Base-by-base conservation (phyloP, 192 early-diverging fungal genomes). In the Coemansia sp. region DNA sequence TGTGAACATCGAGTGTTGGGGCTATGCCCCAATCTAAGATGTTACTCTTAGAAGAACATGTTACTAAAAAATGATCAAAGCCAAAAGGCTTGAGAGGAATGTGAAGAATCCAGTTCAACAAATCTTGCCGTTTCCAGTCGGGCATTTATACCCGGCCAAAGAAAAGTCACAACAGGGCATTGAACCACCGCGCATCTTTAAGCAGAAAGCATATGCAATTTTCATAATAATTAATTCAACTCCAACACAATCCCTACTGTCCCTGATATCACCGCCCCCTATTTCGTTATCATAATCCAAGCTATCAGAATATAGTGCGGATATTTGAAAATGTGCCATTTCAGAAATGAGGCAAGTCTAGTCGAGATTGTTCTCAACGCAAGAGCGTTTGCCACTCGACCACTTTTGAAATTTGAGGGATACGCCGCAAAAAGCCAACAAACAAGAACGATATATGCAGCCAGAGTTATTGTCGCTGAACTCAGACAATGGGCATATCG, bases 11-110 rank as follows among this genome's bases (percentile, higher is more conserved):
- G 20, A 49, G 59, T 64, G 40, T 49, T 66, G 55, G 60, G 58
- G 60, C 71, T 19, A 53, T 63, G 65, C 64, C 58, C 65, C 52
- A 73, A 73, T 73, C 64, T 49, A 63, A 63, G 53, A 73, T 67
- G 71, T 73, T 73, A 73, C 42, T 66, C 53, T 59, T 53, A 58
- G 64, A 67, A 73, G 70, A 72, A 72, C 70, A 72, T 71, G 58
- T 72, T 72, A 66, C 38, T 5, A 40, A 40, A 40, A 40, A 40
- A 40, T 40, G 73, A 75, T 75, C 74, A 59, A 76, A 76, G 64
- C 64, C 64, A 66, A 66, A 66, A 66, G 64, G 64, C 64, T 66
- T 66, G 64, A 64, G 63, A 64, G 52, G 64, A 66, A 66, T 61
- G 50, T 68, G 17, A 68, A 38, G 59, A 43, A 40, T 68, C 49